Evolutionary conservation across 495 filamentous ascomycete species (phyloP).

Genomic region (Penicillium longicatenatum): DNA sequence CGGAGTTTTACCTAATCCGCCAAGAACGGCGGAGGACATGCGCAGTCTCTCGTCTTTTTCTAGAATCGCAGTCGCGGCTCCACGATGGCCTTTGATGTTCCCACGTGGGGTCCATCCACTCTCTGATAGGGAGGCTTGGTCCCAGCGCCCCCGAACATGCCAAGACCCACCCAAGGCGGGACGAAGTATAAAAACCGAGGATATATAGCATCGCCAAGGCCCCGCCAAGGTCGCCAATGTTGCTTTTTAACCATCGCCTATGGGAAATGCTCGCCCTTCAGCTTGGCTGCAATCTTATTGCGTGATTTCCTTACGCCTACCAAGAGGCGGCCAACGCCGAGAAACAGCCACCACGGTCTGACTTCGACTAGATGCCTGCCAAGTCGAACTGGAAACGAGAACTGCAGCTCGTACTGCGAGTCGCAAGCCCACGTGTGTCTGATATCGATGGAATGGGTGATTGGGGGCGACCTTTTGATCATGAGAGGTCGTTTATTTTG

Average conservation of each 20-base stretch:
- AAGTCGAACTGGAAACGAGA: slow-evolving; percentile 17
- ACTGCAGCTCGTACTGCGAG: slow-evolving; percentile 11
- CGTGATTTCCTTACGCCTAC: slow-evolving; percentile 10
- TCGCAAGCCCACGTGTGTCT: slow-evolving; percentile 23
- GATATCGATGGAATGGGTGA: background rate
- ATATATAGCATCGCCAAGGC: slow-evolving; percentile 23
- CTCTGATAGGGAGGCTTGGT: slow-evolving; percentile 19
- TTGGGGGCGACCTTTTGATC: background rate
- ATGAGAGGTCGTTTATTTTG: slow-evolving; percentile 4
- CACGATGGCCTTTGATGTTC: background rate
- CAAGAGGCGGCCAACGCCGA: slow-evolving; percentile 8
- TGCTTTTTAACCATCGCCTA: slow-evolving; percentile 12
- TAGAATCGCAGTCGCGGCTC: background rate
- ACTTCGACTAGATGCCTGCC: slow-evolving; percentile 20
- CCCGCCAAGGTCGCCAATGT: slow-evolving; percentile 23
- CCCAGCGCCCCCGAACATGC: slow-evolving; percentile 13
- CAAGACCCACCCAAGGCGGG: slow-evolving; percentile 9
- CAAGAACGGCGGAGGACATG: background rate
- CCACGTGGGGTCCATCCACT: slow-evolving; percentile 16
- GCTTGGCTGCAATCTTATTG: slow-evolving; percentile 13
- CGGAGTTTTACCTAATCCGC: background rate
- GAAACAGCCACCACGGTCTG: slow-evolving; percentile 14
- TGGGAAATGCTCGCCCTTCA: background rate
- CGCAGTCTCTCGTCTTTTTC: background rate
- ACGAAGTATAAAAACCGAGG: slow-evolving; percentile 1